These are phyloP conservation scores for Paecilomyces dactylethromorphus DNA, from an alignment of 2,329 filamentous ascomycete species.

Conservation along the genomic window DNA sequence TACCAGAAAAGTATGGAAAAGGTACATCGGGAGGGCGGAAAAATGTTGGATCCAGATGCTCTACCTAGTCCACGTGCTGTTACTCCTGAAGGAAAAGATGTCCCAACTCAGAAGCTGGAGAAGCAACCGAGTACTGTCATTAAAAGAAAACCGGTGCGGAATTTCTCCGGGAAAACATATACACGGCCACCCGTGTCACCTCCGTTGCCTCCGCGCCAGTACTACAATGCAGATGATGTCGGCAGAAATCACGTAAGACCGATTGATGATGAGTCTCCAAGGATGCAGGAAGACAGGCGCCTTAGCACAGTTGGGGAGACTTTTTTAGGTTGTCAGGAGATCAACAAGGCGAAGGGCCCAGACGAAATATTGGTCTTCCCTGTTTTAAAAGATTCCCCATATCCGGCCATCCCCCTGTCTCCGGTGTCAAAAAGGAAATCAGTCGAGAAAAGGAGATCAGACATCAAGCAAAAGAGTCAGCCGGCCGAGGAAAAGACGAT, in stretches of 20 bases:
- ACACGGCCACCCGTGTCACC: background rate
- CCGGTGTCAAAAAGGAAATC: constrained; percentile 15
- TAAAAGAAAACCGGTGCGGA: background rate
- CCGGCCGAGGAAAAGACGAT: constrained; percentile 12
- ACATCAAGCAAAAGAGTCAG: constrained; percentile 4
- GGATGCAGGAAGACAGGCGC: constrained; percentile 15
- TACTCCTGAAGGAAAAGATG: constrained; percentile 22
- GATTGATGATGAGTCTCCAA: constrained; percentile 26
- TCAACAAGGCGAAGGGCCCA: constrained; percentile 28
- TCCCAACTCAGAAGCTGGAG: constrained; percentile 12
- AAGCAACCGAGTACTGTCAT: background rate
- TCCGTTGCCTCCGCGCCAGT: constrained; percentile 13
- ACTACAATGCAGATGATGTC: constrained; percentile 34
- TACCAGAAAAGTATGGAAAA: constrained; percentile 33
- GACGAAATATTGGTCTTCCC: constrained; percentile 32
- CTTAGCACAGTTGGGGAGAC: constrained; percentile 23
- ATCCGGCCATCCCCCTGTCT: constrained; percentile 14
- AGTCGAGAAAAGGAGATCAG: constrained; percentile 1
- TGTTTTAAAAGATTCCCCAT: constrained; percentile 14
- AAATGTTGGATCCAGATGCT: constrained; percentile 24
- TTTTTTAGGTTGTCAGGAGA: constrained; percentile 37
- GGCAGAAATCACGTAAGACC: constrained; percentile 30
- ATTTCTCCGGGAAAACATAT: constrained; percentile 5
- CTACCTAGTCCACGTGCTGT: constrained; percentile 23
- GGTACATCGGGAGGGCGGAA: constrained; percentile 20